A percentile compares a stretch with the other conserved stretches of the same genome.
Evolutionary conservation across 768 basidiomycete genomes (phyloP).

Genomic region (Russula olivacea): DNA sequence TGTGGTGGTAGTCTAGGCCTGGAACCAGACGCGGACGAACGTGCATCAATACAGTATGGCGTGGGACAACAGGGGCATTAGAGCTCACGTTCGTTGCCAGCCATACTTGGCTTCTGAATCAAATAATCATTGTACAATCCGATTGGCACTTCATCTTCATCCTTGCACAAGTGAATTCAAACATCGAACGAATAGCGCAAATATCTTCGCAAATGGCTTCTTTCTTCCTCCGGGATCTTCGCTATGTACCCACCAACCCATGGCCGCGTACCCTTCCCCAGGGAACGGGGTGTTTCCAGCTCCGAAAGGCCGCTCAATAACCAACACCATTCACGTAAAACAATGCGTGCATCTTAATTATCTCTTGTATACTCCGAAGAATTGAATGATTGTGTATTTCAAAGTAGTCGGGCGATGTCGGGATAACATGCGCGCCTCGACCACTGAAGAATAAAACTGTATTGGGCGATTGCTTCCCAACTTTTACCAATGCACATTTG

Average conservation of each 20-base stretch:
- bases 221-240: not conserved
- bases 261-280: constrained; percentile 2
- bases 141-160: constrained; percentile 7
- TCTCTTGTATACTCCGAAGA: constrained; percentile 9
- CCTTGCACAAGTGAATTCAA: constrained; percentile 5
- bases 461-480: not conserved
- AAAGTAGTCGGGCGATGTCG: not conserved
- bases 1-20: constrained; percentile 40
- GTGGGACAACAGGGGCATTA: not conserved
- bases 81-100: constrained; percentile 1
- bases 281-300: not conserved
- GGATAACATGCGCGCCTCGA: not conserved
- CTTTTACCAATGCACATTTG: not conserved
- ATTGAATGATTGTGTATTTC: not conserved
- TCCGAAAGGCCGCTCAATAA: not conserved
- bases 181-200: constrained; percentile 8
- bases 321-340: not conserved
- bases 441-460: not conserved
- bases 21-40: not conserved
- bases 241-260: constrained; percentile 4
- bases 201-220: not conserved
- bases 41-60: not conserved
- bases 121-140: not conserved
- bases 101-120: not conserved
- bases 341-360: not conserved